phyloP scores from a whole-genome alignment of 2,329 filamentous ascomycete species.

The Beauveria sp. region DNA sequence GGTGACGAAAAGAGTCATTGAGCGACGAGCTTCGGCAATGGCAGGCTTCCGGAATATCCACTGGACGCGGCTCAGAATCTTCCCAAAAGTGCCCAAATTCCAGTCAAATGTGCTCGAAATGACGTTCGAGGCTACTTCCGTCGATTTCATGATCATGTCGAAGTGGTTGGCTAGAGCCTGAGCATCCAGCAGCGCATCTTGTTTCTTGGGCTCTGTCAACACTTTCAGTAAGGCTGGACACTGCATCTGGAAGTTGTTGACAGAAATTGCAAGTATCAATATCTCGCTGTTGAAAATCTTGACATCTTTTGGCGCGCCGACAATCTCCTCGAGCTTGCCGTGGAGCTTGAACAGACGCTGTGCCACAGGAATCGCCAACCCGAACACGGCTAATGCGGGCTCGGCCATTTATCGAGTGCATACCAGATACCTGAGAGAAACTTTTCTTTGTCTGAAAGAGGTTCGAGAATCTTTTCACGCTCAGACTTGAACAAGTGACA shows the following conservation, averaged over 20 bases:
- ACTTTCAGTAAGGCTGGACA: neutral
- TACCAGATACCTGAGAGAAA: neutral
- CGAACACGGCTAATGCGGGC: neutral
- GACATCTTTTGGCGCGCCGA: neutral
- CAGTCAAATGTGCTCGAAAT: neutral
- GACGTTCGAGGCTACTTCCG: neutral
- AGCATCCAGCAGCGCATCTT: neutral
- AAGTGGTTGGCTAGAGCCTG: neutral
- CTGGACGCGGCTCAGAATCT: neutral
- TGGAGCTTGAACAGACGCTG: neutral
- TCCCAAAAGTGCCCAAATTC: neutral
- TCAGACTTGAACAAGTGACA: no score
- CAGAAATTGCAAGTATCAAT: neutral
- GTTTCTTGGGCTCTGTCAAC: neutral
- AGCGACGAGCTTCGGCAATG: neutral
- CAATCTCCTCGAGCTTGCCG: neutral
- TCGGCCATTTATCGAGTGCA: neutral
- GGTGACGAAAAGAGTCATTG: neutral
- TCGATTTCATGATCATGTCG: neutral
- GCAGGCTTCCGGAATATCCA: neutral
- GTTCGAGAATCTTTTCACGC: no score
- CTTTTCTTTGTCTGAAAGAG: no score
- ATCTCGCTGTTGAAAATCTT: neutral
- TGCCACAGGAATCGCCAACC: neutral
- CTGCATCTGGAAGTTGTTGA: neutral